Evolutionary conservation across 192 early-diverging fungal genomes (phyloP).

Genomic region (Rhizophagus clarus): DNA sequence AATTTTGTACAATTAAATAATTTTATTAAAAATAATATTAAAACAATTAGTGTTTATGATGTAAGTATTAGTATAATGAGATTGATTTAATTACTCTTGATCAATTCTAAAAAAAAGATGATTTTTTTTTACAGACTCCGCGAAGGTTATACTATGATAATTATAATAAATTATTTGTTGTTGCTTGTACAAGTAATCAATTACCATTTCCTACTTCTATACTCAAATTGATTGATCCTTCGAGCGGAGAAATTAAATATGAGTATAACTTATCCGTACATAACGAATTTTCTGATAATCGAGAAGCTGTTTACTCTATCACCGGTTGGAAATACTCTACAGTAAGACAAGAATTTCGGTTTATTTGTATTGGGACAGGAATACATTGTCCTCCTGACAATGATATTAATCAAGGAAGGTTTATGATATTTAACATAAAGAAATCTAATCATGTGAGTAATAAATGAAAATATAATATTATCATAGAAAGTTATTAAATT

Average conservation of each 20-base stretch:
- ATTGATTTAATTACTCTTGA: background rate
- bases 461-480: background rate
- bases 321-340: background rate
- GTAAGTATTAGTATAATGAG: background rate
- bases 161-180: conserved; percentile 12
- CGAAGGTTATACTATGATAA: conserved; percentile 14
- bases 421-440: conserved; percentile 20
- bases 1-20: conserved; percentile 22
- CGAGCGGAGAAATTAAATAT: conserved; percentile 12
- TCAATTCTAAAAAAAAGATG: background rate
- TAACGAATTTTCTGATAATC: background rate
- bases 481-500: background rate
- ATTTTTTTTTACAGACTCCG: conserved; percentile 7
- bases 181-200: background rate
- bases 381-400: background rate
- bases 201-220: conserved; percentile 15
- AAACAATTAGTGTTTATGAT: background rate
- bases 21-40: conserved; percentile 9
- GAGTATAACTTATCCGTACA: background rate
- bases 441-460: background rate
- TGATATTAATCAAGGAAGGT: background rate
- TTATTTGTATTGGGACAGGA: conserved; percentile 17
- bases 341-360: conserved; percentile 10
- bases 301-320: conserved; percentile 16
- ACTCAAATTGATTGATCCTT: conserved; percentile 10